phyloP scores from a whole-genome alignment of 23 red algal species.

The Gracilariopsis chorda region DNA sequence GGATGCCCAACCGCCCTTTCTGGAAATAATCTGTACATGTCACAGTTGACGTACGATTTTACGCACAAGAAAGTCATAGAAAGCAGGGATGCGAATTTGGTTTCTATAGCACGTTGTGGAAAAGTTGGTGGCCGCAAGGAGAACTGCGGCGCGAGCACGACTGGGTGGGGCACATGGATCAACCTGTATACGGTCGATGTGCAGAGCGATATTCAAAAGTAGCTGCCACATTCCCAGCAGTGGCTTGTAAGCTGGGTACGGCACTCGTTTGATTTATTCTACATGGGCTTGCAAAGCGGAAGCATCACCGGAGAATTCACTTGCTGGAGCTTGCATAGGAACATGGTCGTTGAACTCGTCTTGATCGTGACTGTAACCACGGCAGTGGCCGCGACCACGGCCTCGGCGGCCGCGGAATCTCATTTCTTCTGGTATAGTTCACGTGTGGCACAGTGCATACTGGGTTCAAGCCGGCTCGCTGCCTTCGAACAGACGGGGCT shows the following conservation, averaged over 20 bases:
- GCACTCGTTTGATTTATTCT: conserved; percentile 4
- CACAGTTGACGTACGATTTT: background rate
- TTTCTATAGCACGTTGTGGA: background rate
- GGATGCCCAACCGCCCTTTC: conserved; percentile 49
- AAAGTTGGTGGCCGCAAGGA: conserved; percentile 34
- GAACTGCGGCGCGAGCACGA: conserved; percentile 36
- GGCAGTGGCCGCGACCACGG: background rate
- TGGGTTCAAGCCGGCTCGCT: no score
- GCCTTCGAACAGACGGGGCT: no score
- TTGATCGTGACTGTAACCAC: background rate
- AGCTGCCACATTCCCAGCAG: conserved; percentile 63
- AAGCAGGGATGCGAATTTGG: conserved; percentile 18
- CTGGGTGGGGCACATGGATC: conserved; percentile 74
- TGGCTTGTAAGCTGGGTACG: conserved; percentile 72
- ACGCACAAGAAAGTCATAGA: conserved; percentile 70
- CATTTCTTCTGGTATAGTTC: no score
- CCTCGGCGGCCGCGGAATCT: conserved; percentile 14
- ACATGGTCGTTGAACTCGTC: no score
- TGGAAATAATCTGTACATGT: conserved; percentile 6
- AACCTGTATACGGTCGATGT: conserved; percentile 65
- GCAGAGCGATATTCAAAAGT: background rate
- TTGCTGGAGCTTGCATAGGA: background rate
- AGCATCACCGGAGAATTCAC: background rate
- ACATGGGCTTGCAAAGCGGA: background rate
- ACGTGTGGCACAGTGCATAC: no score